A percentile compares a stretch with the other conserved stretches of the same genome.
Conservation (phyloP, 2,329 filamentous ascomycete species). For the Colletotrichum caudatum region DNA sequence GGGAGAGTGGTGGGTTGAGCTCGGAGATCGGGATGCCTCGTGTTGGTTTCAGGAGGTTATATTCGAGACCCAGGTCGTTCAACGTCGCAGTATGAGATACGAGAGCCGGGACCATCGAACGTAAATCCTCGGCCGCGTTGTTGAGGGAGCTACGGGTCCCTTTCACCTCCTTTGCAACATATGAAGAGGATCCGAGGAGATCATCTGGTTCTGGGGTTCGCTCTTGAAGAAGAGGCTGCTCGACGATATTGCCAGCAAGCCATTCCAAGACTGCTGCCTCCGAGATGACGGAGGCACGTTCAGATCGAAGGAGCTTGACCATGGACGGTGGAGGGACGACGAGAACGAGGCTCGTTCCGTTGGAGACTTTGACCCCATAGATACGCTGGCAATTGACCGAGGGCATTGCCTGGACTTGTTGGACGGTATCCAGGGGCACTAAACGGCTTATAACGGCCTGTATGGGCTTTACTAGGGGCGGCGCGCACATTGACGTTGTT, state of each 20-base stretch:
- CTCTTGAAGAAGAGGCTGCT: slow-evolving; percentile 28
- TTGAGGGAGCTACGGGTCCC: not conserved
- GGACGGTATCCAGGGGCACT: slow-evolving; percentile 50
- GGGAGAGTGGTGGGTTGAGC: slow-evolving; percentile 50
- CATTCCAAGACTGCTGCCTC: slow-evolving; percentile 61
- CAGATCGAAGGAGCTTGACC: slow-evolving; percentile 60
- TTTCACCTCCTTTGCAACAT: not conserved
- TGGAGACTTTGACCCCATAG: slow-evolving; percentile 58
- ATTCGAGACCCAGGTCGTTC: slow-evolving; percentile 51
- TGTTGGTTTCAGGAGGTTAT: slow-evolving; percentile 57
- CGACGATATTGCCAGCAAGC: slow-evolving; percentile 49
- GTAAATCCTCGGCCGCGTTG: not conserved
- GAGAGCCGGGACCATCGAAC: slow-evolving; percentile 52
- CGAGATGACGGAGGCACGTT: slow-evolving; percentile 57
- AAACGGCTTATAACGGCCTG: slow-evolving; percentile 52
- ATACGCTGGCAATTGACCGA: slow-evolving; percentile 55
- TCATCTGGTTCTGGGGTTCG: slow-evolving; percentile 26
- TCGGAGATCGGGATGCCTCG: slow-evolving; percentile 55
- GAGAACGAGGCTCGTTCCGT: slow-evolving; percentile 56
- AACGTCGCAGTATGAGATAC: slow-evolving; percentile 53
- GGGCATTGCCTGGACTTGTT: slow-evolving; percentile 51
- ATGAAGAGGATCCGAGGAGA: not conserved
- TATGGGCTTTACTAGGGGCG: slow-evolving; percentile 49
- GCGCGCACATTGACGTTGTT: slow-evolving; percentile 48
- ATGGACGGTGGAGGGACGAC: slow-evolving; percentile 57